A percentile compares a stretch with the other conserved stretches of the same genome.
These are phyloP conservation scores for Russula ochroleuca DNA, from an alignment of 768 basidiomycete genomes.

Conservation along the genomic window DNA sequence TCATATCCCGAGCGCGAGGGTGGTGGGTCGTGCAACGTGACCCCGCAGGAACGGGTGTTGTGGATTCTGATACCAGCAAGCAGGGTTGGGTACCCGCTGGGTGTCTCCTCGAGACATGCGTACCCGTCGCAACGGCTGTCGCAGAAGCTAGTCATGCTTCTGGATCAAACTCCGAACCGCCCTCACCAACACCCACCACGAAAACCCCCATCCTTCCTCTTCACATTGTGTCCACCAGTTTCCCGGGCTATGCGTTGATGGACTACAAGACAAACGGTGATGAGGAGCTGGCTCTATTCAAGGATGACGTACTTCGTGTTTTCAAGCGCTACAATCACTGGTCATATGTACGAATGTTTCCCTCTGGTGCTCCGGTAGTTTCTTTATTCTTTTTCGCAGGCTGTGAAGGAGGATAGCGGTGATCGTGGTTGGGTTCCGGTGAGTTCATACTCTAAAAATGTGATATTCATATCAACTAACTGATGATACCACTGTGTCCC, in stretches of 20 bases:
- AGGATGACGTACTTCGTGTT: conserved; percentile 85
- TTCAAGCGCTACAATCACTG: conserved; percentile 99
- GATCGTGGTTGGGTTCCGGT: conserved; percentile 96
- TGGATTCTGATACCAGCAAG: conserved; percentile 70
- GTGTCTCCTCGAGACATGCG: conserved; percentile 88
- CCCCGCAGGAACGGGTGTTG: conserved; percentile 73
- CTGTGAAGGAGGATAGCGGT: conserved; percentile 89
- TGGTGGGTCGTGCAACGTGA: conserved; percentile 99
- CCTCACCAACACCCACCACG: conserved; percentile 29
- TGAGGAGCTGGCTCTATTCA: conserved; percentile 84
- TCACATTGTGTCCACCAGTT: conserved; percentile 95
- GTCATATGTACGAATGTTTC: conserved; percentile 65
- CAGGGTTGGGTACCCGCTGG: conserved; percentile 99
- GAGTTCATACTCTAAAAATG: conserved; percentile 33
- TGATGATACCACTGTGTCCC: not conserved
- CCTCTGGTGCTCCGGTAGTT: conserved; percentile 13
- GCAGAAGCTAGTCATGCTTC: conserved; percentile 73
- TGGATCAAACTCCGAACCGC: conserved; percentile 37
- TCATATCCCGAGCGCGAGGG: conserved; percentile 88
- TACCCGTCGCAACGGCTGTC: conserved; percentile 84
- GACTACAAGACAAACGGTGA: conserved; percentile 92
- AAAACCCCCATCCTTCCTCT: conserved; percentile 83
- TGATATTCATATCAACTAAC: conserved; percentile 15
- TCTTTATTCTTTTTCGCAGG: conserved; percentile 43
- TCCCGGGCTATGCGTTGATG: conserved; percentile 95